Evolutionary conservation across 305 asterid genomes (phyloP).

Genomic region (Lippia alba): DNA sequence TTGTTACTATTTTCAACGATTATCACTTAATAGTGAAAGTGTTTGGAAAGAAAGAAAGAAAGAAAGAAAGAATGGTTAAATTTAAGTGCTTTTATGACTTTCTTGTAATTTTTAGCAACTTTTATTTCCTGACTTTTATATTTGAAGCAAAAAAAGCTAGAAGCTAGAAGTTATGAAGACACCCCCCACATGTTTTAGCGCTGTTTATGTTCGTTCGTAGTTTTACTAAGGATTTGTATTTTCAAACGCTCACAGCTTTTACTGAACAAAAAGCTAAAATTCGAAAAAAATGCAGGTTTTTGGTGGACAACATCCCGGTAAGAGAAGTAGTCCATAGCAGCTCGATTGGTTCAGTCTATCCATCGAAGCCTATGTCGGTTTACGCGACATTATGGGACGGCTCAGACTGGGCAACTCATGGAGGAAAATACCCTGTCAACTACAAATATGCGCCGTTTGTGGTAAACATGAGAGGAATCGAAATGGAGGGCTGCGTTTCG

Average conservation of each 20-base stretch:
- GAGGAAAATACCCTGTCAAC: conserved; percentile 81
- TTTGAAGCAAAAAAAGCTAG: neutral
- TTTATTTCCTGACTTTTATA: neutral
- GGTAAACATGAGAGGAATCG: conserved; percentile 50
- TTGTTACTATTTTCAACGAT: no score
- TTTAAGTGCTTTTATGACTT: no score
- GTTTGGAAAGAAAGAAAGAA: no score
- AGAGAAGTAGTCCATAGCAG: conserved; percentile 64
- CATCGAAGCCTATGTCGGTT: conserved; percentile 81
- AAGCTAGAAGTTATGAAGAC: neutral
- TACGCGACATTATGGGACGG: conserved; percentile 84
- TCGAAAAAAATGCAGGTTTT: conserved; percentile 51
- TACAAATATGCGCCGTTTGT: conserved; percentile 71
- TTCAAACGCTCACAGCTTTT: neutral
- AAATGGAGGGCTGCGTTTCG: conserved; percentile 69
- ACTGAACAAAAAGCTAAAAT: neutral
- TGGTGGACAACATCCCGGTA: conserved; percentile 76
- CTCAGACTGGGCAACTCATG: conserved; percentile 88
- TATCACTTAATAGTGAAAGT: no score
- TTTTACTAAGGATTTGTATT: neutral
- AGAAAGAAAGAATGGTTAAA: neutral
- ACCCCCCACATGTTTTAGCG: no score
- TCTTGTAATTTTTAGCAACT: neutral
- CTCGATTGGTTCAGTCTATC: conserved; percentile 64
- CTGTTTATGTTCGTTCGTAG: no score